phyloP scores from a whole-genome alignment of 1,284 basidiomycete genomes.

The Chalciporus sp. region DNA sequence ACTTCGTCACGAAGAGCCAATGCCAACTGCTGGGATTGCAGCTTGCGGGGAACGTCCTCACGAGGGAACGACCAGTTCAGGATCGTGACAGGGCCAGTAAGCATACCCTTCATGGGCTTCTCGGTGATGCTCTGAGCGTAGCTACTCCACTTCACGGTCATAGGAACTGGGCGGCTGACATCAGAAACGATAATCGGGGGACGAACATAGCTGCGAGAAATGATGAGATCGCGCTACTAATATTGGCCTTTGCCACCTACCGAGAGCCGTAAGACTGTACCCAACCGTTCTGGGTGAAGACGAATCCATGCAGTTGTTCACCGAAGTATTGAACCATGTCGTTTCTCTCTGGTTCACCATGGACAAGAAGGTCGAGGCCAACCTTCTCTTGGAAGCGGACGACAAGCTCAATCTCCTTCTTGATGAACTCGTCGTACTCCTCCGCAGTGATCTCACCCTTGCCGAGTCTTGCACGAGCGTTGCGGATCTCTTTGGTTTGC shows the following conservation, averaged over 20 bases:
- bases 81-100: conserved; percentile 95
- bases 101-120: conserved; percentile 99
- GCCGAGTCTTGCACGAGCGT: conserved; percentile 91
- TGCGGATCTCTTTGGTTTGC: conserved; percentile 99
- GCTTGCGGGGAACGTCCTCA: conserved; percentile 94
- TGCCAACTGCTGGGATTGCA: conserved; percentile 98
- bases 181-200: conserved; percentile 99
- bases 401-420: conserved; percentile 95
- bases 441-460: conserved; percentile 89
- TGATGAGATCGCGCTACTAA: conserved; percentile 26
- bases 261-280: conserved; percentile 97
- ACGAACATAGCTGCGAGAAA: conserved; percentile 85
- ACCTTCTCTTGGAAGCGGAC: conserved; percentile 97
- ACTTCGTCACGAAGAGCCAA: conserved; percentile 99
- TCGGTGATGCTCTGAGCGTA: conserved; percentile 95
- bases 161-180: conserved; percentile 90
- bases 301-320: conserved; percentile 94
- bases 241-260: conserved; percentile 40
- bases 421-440: conserved; percentile 98
- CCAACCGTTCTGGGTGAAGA: conserved; percentile 99
- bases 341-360: conserved; percentile 99
- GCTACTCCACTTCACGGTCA: conserved; percentile 97
- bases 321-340: conserved; percentile 99
- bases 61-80: conserved; percentile 99
- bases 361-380: conserved; percentile 96